phyloP scores from a whole-genome alignment of 139 green algal genomes.

The Micractinium conductrix region DNA sequence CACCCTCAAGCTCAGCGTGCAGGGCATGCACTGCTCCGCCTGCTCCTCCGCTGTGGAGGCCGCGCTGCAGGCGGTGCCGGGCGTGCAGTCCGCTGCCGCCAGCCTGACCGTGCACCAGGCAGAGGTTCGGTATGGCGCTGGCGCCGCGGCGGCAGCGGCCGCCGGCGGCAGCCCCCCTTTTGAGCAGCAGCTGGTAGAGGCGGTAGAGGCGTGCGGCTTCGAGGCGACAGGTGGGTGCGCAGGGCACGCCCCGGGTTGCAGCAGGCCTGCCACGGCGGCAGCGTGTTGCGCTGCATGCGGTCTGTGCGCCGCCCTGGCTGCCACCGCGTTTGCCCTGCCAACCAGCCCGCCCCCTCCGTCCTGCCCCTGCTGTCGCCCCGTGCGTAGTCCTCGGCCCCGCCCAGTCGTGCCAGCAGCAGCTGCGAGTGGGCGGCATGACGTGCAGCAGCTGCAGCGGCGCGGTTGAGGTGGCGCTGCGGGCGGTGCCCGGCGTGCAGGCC shows the following conservation, averaged over 20 bases:
- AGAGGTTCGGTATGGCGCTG: constrained; percentile 53
- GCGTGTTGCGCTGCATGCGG: too few relatives aligned
- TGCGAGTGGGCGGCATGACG: constrained; percentile 44
- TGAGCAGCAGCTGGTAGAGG: constrained; percentile 49
- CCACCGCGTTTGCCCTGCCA: too few relatives aligned
- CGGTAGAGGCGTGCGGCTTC: constrained; percentile 79
- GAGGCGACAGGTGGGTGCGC: constrained; percentile 34
- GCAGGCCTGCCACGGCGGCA: not conserved
- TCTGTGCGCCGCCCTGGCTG: too few relatives aligned
- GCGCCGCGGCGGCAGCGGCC: constrained; percentile 38
- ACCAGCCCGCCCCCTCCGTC: too few relatives aligned
- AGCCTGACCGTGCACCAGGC: constrained; percentile 67
- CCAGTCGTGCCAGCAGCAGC: constrained; percentile 49
- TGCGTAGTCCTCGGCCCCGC: not conserved
- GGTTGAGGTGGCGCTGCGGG: constrained; percentile 39
- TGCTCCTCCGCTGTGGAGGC: constrained; percentile 57
- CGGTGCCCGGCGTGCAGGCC: constrained; percentile 29
- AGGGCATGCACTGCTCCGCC: constrained; percentile 82
- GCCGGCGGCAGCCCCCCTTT: constrained; percentile 48
- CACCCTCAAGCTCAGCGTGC: constrained; percentile 51
- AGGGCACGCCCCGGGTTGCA: not conserved
- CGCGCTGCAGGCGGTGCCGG: constrained; percentile 24
- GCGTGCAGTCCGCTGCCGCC: constrained; percentile 32
- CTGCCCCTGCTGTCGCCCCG: too few relatives aligned
- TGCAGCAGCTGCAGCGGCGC: constrained; percentile 43